Evolutionary conservation across 108 stramenopile species (phyloP), one percentile per base, ranked within the genome.

Genomic region (Cyclotella kingstonii): DNA sequence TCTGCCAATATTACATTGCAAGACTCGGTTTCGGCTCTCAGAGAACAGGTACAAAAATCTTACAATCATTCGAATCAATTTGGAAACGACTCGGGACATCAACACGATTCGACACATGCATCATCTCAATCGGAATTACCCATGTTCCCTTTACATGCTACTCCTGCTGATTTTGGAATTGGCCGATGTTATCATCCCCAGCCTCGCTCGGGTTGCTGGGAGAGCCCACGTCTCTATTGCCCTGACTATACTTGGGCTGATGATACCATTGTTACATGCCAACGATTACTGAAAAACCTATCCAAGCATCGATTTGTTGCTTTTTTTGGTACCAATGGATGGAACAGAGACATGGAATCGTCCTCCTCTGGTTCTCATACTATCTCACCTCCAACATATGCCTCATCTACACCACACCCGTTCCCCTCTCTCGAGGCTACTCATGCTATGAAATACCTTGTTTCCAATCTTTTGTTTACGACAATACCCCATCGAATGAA

Each of bases 171-270:
- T 65, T 34, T 40, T 11, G 72, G 66, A 15, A 63, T 78, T 31
- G 72, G 81, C 45, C 57, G 85, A 44, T 58, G 53, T 33, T 81
- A 79, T 26, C 27, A 60, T 7, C 11, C 58, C 3, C 84, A 84
- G 44, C 69, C 83, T 27, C 78, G 76, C 25, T 63, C 56, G 12
- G 87, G 85, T 57, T 94, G 93, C 42, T 94, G 93, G 93, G 93
- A 94, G 73, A 84, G 89, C 17, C 73, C 86, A 0, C 79, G 87
- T 15, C 56, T 94, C 27, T 63, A 77, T 56, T 91, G 89, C 66
- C 89, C 89, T 6, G 93, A 94, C 60, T 85, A 89, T 71, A 77
- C 69, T 0, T 94, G 93, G 93, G 93, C 87, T 5, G 89, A 94
- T 43, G 89, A 90, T 60, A 68, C 71, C 9, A 78, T 81, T 36